Conservation (phyloP, 1,284 basidiomycete species). For the Ganoderma leucocontextum region DNA sequence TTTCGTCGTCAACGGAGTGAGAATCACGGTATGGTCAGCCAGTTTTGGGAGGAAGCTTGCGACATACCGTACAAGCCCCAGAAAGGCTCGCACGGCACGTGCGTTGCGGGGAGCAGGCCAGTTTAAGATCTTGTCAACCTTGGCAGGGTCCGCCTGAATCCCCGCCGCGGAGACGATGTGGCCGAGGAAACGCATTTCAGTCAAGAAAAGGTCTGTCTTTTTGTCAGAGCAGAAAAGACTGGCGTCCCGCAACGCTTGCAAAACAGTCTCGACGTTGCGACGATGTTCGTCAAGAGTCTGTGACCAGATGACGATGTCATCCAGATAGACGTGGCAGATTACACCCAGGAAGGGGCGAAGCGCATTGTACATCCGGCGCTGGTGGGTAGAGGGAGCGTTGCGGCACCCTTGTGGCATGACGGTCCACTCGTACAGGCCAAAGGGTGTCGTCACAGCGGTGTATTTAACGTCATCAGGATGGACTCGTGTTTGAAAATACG, state of each 20-base stretch:
- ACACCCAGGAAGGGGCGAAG: constrained; percentile 31
- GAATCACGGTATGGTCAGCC: constrained; percentile 41
- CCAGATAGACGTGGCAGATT: constrained; percentile 9
- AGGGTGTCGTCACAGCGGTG: constrained; percentile 50
- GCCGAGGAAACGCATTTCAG: constrained; percentile 37
- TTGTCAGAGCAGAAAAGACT: constrained; percentile 32
- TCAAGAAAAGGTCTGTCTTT: constrained; percentile 30
- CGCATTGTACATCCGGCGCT: constrained; percentile 42
- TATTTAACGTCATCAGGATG: constrained; percentile 46
- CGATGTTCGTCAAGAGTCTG: constrained; percentile 4
- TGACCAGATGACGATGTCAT: constrained; percentile 17
- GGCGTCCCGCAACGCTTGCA: constrained; percentile 33
- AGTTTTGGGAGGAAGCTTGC: constrained; percentile 45
- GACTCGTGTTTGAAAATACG: constrained; percentile 50
- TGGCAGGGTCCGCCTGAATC: constrained; percentile 40
- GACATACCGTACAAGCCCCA: constrained; percentile 49
- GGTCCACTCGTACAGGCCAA: constrained; percentile 49
- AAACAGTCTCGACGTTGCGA: constrained; percentile 12
- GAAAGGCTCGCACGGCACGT: constrained; percentile 43
- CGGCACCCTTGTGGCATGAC: too few relatives aligned
- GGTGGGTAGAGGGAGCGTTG: constrained; percentile 48
- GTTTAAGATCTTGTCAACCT: constrained; percentile 43
- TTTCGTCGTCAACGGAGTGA: constrained; percentile 25
- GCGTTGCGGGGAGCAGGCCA: constrained; percentile 45
- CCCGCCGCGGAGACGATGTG: constrained; percentile 32